Evolutionary conservation across 2,329 filamentous ascomycete species (phyloP).

Genomic region (Paraconiothyrium sp.): DNA sequence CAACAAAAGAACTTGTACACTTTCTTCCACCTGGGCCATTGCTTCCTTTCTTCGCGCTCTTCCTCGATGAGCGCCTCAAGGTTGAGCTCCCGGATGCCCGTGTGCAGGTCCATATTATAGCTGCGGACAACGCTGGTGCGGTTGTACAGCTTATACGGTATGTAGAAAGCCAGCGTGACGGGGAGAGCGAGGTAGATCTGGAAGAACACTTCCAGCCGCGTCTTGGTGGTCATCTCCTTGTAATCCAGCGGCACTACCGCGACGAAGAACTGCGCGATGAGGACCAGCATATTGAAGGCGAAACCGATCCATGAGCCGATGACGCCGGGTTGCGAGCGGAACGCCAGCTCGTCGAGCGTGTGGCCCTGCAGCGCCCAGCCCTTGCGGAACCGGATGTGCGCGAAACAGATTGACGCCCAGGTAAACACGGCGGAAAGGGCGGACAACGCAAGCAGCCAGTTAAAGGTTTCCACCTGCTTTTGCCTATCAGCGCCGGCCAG

Average conservation of each 20-base stretch:
- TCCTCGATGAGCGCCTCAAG: conserved; percentile 79
- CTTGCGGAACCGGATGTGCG: conserved; percentile 72
- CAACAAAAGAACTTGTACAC: conserved; percentile 60
- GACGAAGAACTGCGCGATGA: conserved; percentile 88
- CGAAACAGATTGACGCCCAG: conserved; percentile 74
- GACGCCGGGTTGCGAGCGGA: conserved; percentile 80
- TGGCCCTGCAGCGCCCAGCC: conserved; percentile 70
- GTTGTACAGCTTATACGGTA: conserved; percentile 79
- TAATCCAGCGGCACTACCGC: conserved; percentile 79
- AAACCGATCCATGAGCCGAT: conserved; percentile 84
- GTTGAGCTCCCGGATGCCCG: conserved; percentile 86
- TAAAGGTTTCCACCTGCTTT: conserved; percentile 61
- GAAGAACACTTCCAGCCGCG: conserved; percentile 75
- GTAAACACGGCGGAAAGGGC: conserved; percentile 79
- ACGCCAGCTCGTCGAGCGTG: conserved; percentile 79
- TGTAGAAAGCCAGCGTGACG: conserved; percentile 73
- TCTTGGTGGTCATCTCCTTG: conserved; percentile 52
- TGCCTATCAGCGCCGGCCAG: conserved; percentile 56
- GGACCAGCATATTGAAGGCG: conserved; percentile 75
- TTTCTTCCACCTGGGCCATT: conserved; percentile 60
- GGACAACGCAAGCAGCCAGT: conserved; percentile 69
- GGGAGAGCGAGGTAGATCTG: conserved; percentile 75
- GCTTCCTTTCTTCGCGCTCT: conserved; percentile 76
- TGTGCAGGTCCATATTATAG: conserved; percentile 85
- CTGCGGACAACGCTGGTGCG: conserved; percentile 72